Percentiles rank a stretch among this genome's conserved stretches.
phyloP scores from a whole-genome alignment of 1,284 basidiomycete genomes.

The Melanopsichium pennsylvanicum region DNA sequence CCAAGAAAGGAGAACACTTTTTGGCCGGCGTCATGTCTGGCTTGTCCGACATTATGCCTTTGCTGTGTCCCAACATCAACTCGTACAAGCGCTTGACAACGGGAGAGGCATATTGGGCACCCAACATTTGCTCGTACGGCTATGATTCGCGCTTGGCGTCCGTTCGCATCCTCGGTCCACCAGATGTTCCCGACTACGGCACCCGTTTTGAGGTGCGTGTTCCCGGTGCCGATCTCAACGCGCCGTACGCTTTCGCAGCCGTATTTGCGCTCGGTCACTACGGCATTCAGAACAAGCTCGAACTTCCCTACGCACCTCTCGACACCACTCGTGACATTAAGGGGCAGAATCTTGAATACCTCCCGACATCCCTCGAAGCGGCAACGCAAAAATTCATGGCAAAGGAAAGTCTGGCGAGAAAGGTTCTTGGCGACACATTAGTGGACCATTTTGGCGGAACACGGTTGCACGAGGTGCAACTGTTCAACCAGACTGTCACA shows the following conservation, averaged over 20 bases:
- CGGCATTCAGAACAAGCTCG: slow-evolving; percentile 80
- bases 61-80: slow-evolving; percentile 88
- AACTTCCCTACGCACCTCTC: slow-evolving; percentile 78
- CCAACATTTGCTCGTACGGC: slow-evolving; percentile 86
- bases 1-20: slow-evolving; percentile 87
- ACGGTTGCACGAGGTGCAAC: slow-evolving; percentile 82
- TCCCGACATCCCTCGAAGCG: slow-evolving; percentile 77
- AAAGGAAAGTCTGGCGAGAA: slow-evolving; percentile 79
- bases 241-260: slow-evolving; percentile 84
- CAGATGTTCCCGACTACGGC: slow-evolving; percentile 78
- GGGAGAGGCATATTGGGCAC: slow-evolving; percentile 93
- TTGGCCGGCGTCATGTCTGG: slow-evolving; percentile 88
- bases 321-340: slow-evolving; percentile 25
- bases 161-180: slow-evolving; percentile 88
- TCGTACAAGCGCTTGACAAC: slow-evolving; percentile 96
- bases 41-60: slow-evolving; percentile 75
- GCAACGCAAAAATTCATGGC: slow-evolving; percentile 83
- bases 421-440: slow-evolving; percentile 85
- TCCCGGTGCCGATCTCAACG: slow-evolving; percentile 96
- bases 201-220: slow-evolving; percentile 90
- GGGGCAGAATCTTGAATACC: slow-evolving; percentile 56
- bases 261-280: slow-evolving; percentile 85
- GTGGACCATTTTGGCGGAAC: slow-evolving; percentile 94
- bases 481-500: slow-evolving; percentile 88
- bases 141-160: slow-evolving; percentile 93